A percentile compares a stretch with the other conserved stretches of the same genome.
Conservation (phyloP, 1,284 basidiomycete species). For the Cutaneotrichosporon dermatis region DNA sequence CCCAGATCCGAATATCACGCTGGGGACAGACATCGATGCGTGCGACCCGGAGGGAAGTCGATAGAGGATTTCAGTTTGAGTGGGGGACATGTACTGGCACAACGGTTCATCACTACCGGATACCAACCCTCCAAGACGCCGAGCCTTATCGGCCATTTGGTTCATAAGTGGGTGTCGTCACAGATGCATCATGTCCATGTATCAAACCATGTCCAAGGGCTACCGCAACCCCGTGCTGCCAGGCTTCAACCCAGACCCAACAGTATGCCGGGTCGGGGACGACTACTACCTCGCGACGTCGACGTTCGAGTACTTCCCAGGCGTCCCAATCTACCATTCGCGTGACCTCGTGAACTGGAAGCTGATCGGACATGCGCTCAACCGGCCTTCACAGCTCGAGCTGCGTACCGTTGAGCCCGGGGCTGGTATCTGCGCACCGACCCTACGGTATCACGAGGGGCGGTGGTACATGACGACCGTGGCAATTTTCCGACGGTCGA, state of each 20-base stretch:
- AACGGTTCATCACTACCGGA: too few relatives aligned
- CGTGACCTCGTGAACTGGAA: conserved; percentile 30
- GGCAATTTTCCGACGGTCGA: too few relatives aligned
- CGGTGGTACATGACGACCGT: conserved; percentile 29
- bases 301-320: conserved; percentile 35
- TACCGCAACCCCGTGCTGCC: conserved; percentile 20
- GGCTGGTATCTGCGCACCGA: conserved; percentile 29
- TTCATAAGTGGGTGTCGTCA: too few relatives aligned
- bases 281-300: conserved; percentile 25
- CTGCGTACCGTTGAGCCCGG: conserved; percentile 22
- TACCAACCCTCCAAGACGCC: too few relatives aligned
- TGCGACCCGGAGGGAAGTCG: too few relatives aligned
- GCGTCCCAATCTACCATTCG: conserved; percentile 28
- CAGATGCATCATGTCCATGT: too few relatives aligned
- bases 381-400: conserved; percentile 22
- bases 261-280: conserved; percentile 18
- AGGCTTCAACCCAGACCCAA: conserved; percentile 29
- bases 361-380: conserved; percentile 31
- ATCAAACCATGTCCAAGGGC: too few relatives aligned
- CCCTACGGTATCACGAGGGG: conserved; percentile 23
- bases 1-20: too few relatives aligned
- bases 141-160: too few relatives aligned
- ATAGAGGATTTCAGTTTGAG: too few relatives aligned
- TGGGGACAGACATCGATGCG: too few relatives aligned
- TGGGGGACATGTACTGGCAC: too few relatives aligned